phyloP scores from a whole-genome alignment of 2,329 filamentous ascomycete species.

The Cercospora brassicicola region DNA sequence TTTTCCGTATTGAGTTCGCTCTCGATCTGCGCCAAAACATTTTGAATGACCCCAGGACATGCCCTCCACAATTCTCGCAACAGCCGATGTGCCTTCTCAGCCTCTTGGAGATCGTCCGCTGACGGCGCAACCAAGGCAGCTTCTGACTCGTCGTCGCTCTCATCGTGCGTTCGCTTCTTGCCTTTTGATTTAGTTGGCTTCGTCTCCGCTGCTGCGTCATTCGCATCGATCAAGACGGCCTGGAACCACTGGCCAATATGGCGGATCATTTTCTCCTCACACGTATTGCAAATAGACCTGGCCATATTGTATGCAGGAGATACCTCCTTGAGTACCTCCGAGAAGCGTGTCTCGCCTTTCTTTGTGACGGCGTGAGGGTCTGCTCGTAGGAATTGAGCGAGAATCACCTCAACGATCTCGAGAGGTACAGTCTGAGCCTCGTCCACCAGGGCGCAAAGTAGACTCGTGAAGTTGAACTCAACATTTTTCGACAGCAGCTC shows the following conservation, averaged over 20 bases:
- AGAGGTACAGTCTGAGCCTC: slow-evolving; percentile 75
- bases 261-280: slow-evolving; percentile 89
- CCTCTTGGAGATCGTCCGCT: slow-evolving; percentile 81
- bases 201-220: slow-evolving; percentile 30
- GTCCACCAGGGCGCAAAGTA: slow-evolving; percentile 82
- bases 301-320: slow-evolving; percentile 96
- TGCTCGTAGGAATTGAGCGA: slow-evolving; percentile 91
- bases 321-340: slow-evolving; percentile 67
- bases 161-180: slow-evolving; percentile 42
- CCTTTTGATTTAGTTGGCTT: slow-evolving; percentile 53
- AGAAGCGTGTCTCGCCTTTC: slow-evolving; percentile 47
- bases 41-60: slow-evolving; percentile 81
- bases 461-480: slow-evolving; percentile 84
- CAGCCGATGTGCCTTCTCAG: slow-evolving; percentile 84
- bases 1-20: slow-evolving; percentile 90
- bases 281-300: slow-evolving; percentile 86
- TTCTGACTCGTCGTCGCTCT: slow-evolving; percentile 46
- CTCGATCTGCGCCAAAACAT: slow-evolving; percentile 91
- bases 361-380: slow-evolving; percentile 59
- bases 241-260: slow-evolving; percentile 96
- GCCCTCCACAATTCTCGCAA: slow-evolving; percentile 93
- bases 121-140: slow-evolving; percentile 55
- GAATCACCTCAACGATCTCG: slow-evolving; percentile 85
- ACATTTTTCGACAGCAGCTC: slow-evolving; percentile 90
- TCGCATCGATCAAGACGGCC: slow-evolving; percentile 90